These are phyloP conservation scores for Nannizziopsis barbatae DNA, from an alignment of 2,329 filamentous ascomycete species.

Conservation along the genomic window DNA sequence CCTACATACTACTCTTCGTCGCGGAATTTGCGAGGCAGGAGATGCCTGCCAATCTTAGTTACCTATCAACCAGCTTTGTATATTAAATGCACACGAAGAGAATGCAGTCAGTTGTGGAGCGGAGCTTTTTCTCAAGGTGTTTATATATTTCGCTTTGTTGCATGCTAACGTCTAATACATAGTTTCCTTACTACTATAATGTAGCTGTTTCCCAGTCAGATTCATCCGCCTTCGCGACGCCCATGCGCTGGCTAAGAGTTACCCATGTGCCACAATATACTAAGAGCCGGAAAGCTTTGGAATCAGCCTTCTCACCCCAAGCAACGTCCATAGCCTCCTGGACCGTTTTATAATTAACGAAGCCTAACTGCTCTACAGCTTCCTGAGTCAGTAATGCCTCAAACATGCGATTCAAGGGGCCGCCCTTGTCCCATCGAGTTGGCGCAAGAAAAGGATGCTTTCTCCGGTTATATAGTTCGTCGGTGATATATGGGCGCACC, in stretches of 20 bases:
- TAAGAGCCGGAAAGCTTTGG: slow-evolving; percentile 28
- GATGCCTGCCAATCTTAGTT: too few relatives aligned
- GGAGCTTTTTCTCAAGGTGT: too few relatives aligned
- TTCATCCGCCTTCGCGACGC: slow-evolving; percentile 19
- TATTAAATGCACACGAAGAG: too few relatives aligned
- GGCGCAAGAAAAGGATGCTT: slow-evolving; percentile 45
- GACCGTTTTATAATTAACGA: slow-evolving; percentile 31
- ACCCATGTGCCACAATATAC: slow-evolving; percentile 37
- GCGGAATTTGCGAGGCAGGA: too few relatives aligned
- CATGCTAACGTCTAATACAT: too few relatives aligned
- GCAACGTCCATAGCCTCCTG: slow-evolving; percentile 28
- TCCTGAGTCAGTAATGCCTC: slow-evolving; percentile 26
- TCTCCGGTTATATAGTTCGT: slow-evolving; percentile 41
- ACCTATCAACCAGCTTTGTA: too few relatives aligned
- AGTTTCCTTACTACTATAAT: too few relatives aligned
- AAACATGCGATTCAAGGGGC: slow-evolving; percentile 33
- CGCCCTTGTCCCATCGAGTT: slow-evolving; percentile 30
- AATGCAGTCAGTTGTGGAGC: too few relatives aligned
- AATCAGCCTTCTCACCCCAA: slow-evolving; percentile 30
- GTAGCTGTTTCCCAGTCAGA: too few relatives aligned
- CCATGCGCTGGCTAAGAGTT: slow-evolving; percentile 35
- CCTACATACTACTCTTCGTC: too few relatives aligned
- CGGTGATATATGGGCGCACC: slow-evolving; percentile 40
- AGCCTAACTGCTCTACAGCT: slow-evolving; percentile 32
- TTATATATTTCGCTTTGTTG: too few relatives aligned